Percentiles rank a stretch among this genome's conserved stretches.
Evolutionary conservation across 306 rosid species (phyloP).

Genomic region (Rosa multiflora): DNA sequence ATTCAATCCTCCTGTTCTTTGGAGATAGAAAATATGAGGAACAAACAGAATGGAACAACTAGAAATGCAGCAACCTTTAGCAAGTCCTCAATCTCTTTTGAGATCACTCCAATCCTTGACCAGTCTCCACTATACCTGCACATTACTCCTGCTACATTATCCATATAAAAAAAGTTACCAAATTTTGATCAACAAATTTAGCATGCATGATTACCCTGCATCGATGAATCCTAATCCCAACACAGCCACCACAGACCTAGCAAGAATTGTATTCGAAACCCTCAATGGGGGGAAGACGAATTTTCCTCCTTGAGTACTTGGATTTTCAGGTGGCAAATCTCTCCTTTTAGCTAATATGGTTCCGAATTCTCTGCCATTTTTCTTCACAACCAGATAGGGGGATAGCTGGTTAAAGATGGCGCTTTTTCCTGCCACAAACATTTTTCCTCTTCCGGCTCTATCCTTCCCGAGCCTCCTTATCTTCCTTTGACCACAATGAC

Average conservation of each 20-base stretch:
- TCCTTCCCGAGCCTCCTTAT: background rate
- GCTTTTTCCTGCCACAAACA: conserved; percentile 38
- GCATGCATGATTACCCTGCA: conserved; percentile 55
- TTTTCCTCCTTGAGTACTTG: conserved; percentile 17
- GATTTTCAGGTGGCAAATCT: conserved; percentile 31
- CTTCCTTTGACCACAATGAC: no score
- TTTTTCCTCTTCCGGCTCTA: background rate
- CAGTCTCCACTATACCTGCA: conserved; percentile 94
- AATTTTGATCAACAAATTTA: background rate
- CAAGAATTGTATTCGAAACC: conserved; percentile 46
- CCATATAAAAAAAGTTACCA: background rate
- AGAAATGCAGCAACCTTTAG: conserved; percentile 68
- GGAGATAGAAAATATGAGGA: conserved; percentile 47
- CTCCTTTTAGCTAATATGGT: conserved; percentile 37
- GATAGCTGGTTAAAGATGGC: conserved; percentile 27
- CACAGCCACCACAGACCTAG: conserved; percentile 58
- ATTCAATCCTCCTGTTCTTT: conserved; percentile 29
- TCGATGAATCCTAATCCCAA: conserved; percentile 80
- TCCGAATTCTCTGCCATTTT: conserved; percentile 31
- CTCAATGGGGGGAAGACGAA: conserved; percentile 25
- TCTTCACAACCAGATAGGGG: conserved; percentile 25
- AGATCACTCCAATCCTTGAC: conserved; percentile 88
- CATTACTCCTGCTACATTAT: background rate
- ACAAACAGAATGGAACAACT: conserved; percentile 67
- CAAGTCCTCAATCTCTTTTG: conserved; percentile 59